Conservation (phyloP, 306 rosid genomes). For the Fagus sylvatica region DNA sequence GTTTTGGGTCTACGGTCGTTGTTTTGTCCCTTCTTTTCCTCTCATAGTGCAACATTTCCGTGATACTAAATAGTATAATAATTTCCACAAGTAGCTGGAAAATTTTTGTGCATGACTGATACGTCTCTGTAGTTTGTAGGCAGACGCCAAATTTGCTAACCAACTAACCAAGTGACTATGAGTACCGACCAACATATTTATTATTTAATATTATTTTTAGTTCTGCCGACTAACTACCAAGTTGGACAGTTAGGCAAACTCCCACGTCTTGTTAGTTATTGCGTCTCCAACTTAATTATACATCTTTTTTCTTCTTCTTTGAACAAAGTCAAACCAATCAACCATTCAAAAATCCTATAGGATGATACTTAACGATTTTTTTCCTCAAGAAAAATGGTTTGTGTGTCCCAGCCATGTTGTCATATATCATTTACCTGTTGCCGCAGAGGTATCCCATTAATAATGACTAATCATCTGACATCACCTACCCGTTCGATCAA, state of each 20-base stretch:
- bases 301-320: not conserved
- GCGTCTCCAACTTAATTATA: too few relatives aligned
- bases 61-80: not conserved
- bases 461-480: not conserved
- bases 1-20: too few relatives aligned
- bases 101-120: not conserved
- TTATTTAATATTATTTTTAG: not conserved
- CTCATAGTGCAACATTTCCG: not conserved
- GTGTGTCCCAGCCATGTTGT: not conserved
- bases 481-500: not conserved
- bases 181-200: not conserved
- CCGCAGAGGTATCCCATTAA: not conserved
- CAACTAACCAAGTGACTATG: not conserved
- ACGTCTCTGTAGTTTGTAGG: not conserved
- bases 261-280: not conserved
- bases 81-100: not conserved
- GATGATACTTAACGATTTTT: too few relatives aligned
- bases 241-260: not conserved
- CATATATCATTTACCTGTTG: not conserved
- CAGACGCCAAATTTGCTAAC: not conserved
- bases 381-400: too few relatives aligned
- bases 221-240: not conserved
- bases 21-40: too few relatives aligned
- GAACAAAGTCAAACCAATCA: not conserved
- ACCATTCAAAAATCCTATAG: too few relatives aligned